Evolutionary conservation across 805 yeast species (phyloP), one percentile per base, ranked within the genome.

Genomic region (Candida tammaniensis): DNA sequence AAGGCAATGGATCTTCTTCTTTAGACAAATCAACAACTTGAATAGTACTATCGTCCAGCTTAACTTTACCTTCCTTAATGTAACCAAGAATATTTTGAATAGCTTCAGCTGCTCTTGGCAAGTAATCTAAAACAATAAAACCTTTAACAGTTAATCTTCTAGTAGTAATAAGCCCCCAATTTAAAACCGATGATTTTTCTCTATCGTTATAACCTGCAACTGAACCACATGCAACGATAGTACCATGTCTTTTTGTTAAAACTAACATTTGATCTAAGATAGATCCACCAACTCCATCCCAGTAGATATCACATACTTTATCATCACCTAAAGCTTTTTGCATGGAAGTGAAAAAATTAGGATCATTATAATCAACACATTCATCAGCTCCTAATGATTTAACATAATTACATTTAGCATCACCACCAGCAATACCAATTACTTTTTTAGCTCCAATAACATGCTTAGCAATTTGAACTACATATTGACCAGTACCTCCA

Each of bases 301-400:
- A 52, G 39, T 29, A 49, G 5, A 50, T 51, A 30, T 55, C 60
- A 45, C 72, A 70, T 33, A 64, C 67, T 36, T 73, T 68, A 9
- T 60, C 70, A 29, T 49, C 39, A 22, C 51, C 38, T 33, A 63
- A 47, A 30, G 62, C 47, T 27, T 47, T 29, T 44, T 47, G 22
- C 43, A 40, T 33, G 22, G 30, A 29, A 5, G 11, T 17, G 22
- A 24, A 33, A 37, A 45, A 52, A 29, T 52, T 51, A 2, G 54
- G 44, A 30, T 70, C 70, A 35, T 68, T 70, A 61, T 80, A 80
- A 53, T 79, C 79, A 31, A 77, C 64, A 36, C 70, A 56, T 27
- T 64, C 70, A 43, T 74, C 77, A 6, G 75, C 74, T 42, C 80
- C 79, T 31, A 79, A 50, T 1, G 74, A 55, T 51, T 75, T 73